phyloP scores from a whole-genome alignment of 2,329 filamentous ascomycete species.

The Penicillium sp. region DNA sequence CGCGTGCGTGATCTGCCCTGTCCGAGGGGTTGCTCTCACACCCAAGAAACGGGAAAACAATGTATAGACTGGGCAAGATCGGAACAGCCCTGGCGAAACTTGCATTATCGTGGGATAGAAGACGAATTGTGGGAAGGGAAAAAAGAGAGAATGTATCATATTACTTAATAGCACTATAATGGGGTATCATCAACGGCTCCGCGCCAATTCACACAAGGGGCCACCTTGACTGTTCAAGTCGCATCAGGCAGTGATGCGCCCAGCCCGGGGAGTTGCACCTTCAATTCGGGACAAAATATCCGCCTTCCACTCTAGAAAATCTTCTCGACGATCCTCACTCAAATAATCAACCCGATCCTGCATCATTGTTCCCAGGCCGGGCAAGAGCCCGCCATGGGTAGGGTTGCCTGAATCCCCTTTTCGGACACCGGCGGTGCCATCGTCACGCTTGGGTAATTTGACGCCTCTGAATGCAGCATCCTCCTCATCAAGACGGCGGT shows the following conservation, averaged over 20 bases:
- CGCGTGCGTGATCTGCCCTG: no score
- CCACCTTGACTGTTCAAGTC: neutral
- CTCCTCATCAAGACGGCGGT: slow-evolving; percentile 33
- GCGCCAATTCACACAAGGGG: slow-evolving; percentile 1
- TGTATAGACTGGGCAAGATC: no score
- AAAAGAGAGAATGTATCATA: no score
- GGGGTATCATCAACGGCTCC: slow-evolving; percentile 18
- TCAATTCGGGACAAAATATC: slow-evolving; percentile 36
- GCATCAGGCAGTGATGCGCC: slow-evolving; percentile 11
- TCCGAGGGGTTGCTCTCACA: no score
- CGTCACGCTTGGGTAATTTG: slow-evolving; percentile 22
- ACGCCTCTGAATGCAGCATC: slow-evolving; percentile 17
- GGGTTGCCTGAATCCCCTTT: slow-evolving; percentile 10
- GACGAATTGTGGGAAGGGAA: no score
- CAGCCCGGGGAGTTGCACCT: slow-evolving; percentile 23
- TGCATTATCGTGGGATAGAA: no score
- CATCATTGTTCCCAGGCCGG: slow-evolving; percentile 48
- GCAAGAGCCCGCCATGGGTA: slow-evolving; percentile 35
- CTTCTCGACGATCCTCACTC: slow-evolving; percentile 39
- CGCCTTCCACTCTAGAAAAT: slow-evolving; percentile 42
- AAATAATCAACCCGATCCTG: slow-evolving; percentile 44
- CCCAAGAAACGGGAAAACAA: no score
- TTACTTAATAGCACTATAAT: neutral
- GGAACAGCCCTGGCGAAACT: no score
- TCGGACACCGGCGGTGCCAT: slow-evolving; percentile 10